Percentiles rank a stretch among this genome's conserved stretches.
Evolutionary conservation across 208 protist genomes (phyloP).

Genomic region (Novymonas esmeraldas): DNA sequence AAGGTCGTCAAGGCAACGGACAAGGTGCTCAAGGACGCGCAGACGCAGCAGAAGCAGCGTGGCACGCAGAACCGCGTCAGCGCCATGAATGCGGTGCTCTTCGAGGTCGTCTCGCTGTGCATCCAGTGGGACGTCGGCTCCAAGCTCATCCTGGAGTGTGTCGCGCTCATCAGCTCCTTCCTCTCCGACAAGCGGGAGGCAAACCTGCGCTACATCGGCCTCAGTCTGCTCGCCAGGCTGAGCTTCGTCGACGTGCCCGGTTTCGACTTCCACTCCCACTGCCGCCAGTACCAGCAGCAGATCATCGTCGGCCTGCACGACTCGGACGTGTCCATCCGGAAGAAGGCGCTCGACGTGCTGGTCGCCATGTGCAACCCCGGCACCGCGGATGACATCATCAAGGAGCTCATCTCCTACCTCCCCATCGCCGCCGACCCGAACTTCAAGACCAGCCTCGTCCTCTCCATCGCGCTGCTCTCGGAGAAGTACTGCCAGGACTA

Average conservation of each 20-base stretch:
- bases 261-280: constrained; percentile 73
- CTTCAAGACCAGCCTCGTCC: constrained; percentile 95
- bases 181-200: constrained; percentile 90
- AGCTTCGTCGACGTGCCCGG: constrained; percentile 54
- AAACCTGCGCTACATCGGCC: constrained; percentile 91
- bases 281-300: constrained; percentile 92
- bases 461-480: constrained; percentile 96
- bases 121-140: constrained; percentile 90
- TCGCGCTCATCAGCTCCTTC: constrained; percentile 88
- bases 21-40: constrained; percentile 84
- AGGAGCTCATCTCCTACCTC: constrained; percentile 94
- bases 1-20: constrained; percentile 89
- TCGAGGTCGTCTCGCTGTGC: constrained; percentile 96
- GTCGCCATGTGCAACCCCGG: constrained; percentile 96
- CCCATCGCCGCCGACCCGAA: constrained; percentile 80
- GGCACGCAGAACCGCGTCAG: constrained; percentile 96
- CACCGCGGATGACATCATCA: constrained; percentile 93
- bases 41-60: constrained; percentile 81
- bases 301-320: constrained; percentile 95
- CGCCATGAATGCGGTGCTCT: constrained; percentile 96
- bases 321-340: constrained; percentile 97
- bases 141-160: constrained; percentile 80
- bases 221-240: constrained; percentile 82
- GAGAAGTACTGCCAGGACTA: constrained; percentile 95
- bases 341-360: constrained; percentile 97